Percentiles rank a stretch among this genome's conserved stretches.
Conservation (phyloP, 108 stramenopile species). For the Cyclotella cryptica region DNA sequence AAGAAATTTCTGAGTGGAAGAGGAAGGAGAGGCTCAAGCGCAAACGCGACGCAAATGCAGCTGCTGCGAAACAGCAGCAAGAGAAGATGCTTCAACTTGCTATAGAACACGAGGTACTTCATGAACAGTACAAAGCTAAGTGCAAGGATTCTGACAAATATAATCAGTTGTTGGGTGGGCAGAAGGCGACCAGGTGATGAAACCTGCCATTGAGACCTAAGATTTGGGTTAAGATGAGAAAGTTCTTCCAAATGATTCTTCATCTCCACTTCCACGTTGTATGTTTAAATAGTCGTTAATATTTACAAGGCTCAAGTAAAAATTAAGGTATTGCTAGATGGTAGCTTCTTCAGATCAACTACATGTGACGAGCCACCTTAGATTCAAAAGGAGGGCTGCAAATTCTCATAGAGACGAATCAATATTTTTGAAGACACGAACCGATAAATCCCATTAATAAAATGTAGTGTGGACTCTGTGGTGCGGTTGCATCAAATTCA, state of each 20-base stretch:
- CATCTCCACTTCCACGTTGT: too few relatives aligned
- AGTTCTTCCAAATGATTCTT: too few relatives aligned
- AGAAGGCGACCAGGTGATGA: too few relatives aligned
- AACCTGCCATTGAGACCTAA: too few relatives aligned
- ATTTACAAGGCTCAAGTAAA: too few relatives aligned
- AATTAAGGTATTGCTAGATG: not conserved
- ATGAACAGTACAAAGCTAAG: constrained; percentile 5
- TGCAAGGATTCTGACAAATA: not conserved
- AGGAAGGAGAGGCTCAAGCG: constrained; percentile 9
- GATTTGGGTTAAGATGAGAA: too few relatives aligned
- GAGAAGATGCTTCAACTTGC: constrained; percentile 1
- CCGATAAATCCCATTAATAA: constrained; percentile 54
- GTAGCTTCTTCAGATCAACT: not conserved
- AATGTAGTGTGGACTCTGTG: constrained; percentile 82
- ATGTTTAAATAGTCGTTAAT: too few relatives aligned
- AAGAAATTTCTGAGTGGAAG: constrained; percentile 9
- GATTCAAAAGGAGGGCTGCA: not conserved
- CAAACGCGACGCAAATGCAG: constrained; percentile 13
- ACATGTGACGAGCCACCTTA: not conserved
- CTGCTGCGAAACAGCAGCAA: not conserved
- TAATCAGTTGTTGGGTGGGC: not conserved
- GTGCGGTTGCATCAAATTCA: constrained; percentile 67
- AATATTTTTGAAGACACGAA: too few relatives aligned
- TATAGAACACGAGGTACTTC: constrained; percentile 16
- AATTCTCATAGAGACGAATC: not conserved